Conservation (phyloP, 805 yeast genomes). For the Sugiyamaella qingdaonensis region DNA sequence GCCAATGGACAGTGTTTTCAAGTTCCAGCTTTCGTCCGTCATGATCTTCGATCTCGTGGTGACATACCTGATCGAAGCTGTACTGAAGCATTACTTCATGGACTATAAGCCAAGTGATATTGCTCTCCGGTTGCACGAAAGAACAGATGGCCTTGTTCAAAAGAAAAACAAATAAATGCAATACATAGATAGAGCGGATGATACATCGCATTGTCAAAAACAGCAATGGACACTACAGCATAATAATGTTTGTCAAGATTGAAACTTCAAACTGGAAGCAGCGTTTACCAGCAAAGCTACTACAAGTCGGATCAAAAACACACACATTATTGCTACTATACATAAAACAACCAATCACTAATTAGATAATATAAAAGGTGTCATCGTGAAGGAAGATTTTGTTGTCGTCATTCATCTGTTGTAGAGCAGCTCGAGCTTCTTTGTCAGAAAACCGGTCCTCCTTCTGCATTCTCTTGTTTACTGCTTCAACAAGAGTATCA, state of each 20-base stretch:
- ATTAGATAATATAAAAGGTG: slow-evolving; percentile 9
- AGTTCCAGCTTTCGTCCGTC: slow-evolving; percentile 66
- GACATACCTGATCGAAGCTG: slow-evolving; percentile 71
- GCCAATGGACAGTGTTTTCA: slow-evolving; percentile 72
- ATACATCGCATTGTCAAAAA: not conserved
- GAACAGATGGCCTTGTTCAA: slow-evolving; percentile 24
- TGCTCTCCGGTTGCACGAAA: slow-evolving; percentile 44
- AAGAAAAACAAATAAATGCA: slow-evolving; percentile 21
- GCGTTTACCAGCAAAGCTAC: not conserved
- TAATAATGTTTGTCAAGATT: no score
- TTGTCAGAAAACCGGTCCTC: slow-evolving; percentile 37
- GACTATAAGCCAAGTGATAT: slow-evolving; percentile 91
- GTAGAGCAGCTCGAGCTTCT: slow-evolving; percentile 38
- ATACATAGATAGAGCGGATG: no score
- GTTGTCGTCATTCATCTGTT: slow-evolving; percentile 33
- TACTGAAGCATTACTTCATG: slow-evolving; percentile 77
- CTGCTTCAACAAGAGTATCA: slow-evolving; percentile 35
- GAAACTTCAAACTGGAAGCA: not conserved
- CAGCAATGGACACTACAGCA: not conserved
- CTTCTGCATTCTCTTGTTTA: slow-evolving; percentile 41
- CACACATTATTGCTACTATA: not conserved
- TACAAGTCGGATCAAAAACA: not conserved
- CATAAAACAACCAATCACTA: not conserved
- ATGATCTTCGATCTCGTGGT: slow-evolving; percentile 72
- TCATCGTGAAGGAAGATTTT: slow-evolving; percentile 31